Conservation (phyloP, 768 basidiomycete genomes). For the Calocera viscosa region DNA sequence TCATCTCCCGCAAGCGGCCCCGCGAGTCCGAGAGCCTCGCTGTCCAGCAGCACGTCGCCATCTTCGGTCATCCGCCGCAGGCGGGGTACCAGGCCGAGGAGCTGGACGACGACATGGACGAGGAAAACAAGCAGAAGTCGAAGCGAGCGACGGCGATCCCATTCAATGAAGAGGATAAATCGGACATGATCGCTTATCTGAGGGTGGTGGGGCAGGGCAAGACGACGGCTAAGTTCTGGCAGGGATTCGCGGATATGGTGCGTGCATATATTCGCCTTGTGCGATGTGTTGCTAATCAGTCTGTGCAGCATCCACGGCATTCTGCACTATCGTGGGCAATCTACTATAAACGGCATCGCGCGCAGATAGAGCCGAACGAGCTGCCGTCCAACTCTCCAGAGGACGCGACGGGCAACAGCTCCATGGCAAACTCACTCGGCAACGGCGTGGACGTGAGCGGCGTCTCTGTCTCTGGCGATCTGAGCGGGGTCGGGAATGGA, state of each 20-base stretch:
- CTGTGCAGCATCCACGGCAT: slow-evolving; percentile 2
- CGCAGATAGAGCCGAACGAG: not conserved
- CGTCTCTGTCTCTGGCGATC: not conserved
- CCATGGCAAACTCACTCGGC: not conserved
- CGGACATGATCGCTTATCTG: not conserved
- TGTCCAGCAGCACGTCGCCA: not conserved
- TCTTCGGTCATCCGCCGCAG: not conserved
- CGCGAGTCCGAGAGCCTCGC: not conserved
- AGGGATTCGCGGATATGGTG: not conserved
- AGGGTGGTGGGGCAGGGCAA: not conserved
- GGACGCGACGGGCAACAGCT: not conserved
- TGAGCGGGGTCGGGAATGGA: not conserved
- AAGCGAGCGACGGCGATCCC: slow-evolving; percentile 5
- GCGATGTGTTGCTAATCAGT: not conserved
- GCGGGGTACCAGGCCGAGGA: not conserved
- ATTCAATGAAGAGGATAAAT: not conserved
- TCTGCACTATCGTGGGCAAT: slow-evolving; percentile 2
- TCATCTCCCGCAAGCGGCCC: not conserved
- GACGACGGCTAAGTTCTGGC: slow-evolving; percentile 6
- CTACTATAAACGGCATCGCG: not conserved
- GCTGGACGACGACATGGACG: not conserved
- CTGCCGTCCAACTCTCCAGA: slow-evolving; percentile 5
- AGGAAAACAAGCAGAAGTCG: not conserved
- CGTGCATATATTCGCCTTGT: not conserved
- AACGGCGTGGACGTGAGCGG: not conserved